Evolutionary conservation across 192 early-diverging fungal genomes (phyloP).

Genomic region (Coemansia sp.): DNA sequence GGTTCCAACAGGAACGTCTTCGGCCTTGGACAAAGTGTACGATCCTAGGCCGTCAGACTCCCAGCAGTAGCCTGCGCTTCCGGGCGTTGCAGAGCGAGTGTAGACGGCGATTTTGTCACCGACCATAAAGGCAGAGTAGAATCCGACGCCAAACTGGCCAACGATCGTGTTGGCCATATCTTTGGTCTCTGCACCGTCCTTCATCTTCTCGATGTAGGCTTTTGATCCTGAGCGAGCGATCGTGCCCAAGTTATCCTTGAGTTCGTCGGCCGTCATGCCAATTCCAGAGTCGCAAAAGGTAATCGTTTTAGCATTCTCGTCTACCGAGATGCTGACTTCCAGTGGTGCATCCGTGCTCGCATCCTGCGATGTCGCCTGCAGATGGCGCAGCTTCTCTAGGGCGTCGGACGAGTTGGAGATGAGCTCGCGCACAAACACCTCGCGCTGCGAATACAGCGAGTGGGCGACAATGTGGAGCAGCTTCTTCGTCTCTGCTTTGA

Average conservation of each 20-base stretch:
- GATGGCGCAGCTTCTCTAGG: conserved; percentile 89
- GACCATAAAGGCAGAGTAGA: conserved; percentile 96
- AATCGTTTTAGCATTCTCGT: conserved; percentile 73
- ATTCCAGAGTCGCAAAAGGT: conserved; percentile 91
- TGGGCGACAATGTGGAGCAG: conserved; percentile 96
- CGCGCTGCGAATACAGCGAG: conserved; percentile 91
- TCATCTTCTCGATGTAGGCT: conserved; percentile 73
- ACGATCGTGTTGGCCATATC: conserved; percentile 76
- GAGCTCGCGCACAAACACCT: conserved; percentile 96
- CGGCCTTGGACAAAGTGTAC: conserved; percentile 89
- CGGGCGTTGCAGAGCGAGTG: conserved; percentile 80
- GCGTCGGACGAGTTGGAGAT: conserved; percentile 97
- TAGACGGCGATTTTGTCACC: conserved; percentile 93
- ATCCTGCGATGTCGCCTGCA: conserved; percentile 75
- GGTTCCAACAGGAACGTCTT: conserved; percentile 91
- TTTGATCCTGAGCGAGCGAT: conserved; percentile 98
- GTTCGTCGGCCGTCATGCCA: conserved; percentile 90
- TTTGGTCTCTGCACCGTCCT: conserved; percentile 43
- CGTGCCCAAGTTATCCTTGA: conserved; percentile 91
- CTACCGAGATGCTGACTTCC: conserved; percentile 78
- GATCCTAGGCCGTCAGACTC: conserved; percentile 87
- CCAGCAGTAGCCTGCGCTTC: conserved; percentile 91
- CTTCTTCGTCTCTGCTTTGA: conserved; percentile 86
- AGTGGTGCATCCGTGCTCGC: conserved; percentile 77
- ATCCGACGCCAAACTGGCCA: conserved; percentile 99